These are phyloP conservation scores for Didymella sp. DNA, from an alignment of 2,329 filamentous ascomycete genomes.

Conservation along the genomic window DNA sequence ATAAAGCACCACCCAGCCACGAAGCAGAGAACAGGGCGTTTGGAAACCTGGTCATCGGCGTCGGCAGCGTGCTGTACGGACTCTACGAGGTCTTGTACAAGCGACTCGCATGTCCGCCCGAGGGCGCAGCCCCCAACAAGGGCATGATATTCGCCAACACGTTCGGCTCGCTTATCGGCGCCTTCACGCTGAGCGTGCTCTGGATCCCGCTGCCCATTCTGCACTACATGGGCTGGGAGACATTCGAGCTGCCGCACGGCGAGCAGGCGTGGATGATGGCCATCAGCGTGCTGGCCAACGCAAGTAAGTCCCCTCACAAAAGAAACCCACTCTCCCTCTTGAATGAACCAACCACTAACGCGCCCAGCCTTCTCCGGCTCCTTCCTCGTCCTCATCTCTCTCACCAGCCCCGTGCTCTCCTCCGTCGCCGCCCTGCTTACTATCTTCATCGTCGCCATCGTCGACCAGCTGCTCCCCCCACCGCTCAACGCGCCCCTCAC, in stretches of 20 bases:
- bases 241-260: constrained; percentile 80
- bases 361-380: constrained; percentile 78
- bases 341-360: constrained; percentile 13
- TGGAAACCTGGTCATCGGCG: constrained; percentile 90
- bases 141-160: constrained; percentile 96
- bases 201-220: constrained; percentile 92
- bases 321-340: no score
- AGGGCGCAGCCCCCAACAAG: constrained; percentile 82
- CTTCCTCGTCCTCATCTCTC: constrained; percentile 89
- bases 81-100: constrained; percentile 99
- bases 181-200: constrained; percentile 83
- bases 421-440: constrained; percentile 93
- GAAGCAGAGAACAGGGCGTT: constrained; percentile 72
- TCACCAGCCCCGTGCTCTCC: constrained; percentile 90
- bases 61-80: constrained; percentile 90
- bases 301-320: constrained; percentile 64
- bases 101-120: constrained; percentile 87
- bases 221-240: constrained; percentile 79
- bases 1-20: constrained; percentile 53
- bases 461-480: constrained; percentile 81
- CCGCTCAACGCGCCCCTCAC: constrained; percentile 74
- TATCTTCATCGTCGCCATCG: constrained; percentile 93
- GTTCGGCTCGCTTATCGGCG: constrained; percentile 85
- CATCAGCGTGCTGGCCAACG: constrained; percentile 84
- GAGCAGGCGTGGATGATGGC: constrained; percentile 80